A percentile compares a stretch with the other conserved stretches of the same genome.
Evolutionary conservation across 2,329 filamentous ascomycete genomes (phyloP).

Genomic region (Penicillium brasilianum): DNA sequence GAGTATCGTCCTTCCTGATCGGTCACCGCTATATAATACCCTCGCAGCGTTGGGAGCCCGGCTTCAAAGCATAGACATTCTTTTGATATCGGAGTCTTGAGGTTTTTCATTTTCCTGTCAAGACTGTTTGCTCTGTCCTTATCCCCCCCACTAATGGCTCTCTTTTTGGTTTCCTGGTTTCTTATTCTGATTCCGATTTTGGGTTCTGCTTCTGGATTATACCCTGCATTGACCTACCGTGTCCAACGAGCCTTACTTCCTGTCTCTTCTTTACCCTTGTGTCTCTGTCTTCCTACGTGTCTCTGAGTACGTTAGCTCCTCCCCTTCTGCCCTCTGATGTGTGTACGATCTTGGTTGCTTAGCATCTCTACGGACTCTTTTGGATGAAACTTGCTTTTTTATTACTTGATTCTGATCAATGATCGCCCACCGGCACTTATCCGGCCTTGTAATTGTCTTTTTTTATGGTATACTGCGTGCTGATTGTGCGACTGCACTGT

Average conservation of each 20-base stretch:
- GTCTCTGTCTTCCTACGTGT: slow-evolving; percentile 19
- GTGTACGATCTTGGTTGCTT: slow-evolving; percentile 33
- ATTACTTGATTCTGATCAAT: not conserved
- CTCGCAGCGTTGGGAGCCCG: slow-evolving; percentile 27
- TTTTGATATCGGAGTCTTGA: slow-evolving; percentile 24
- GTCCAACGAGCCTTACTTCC: slow-evolving; percentile 9
- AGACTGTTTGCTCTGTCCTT: slow-evolving; percentile 7
- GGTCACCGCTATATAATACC: slow-evolving; percentile 29
- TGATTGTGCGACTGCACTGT: slow-evolving; percentile 14
- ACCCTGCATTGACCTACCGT: slow-evolving; percentile 29
- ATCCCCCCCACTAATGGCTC: not conserved
- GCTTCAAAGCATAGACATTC: slow-evolving; percentile 28
- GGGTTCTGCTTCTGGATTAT: slow-evolving; percentile 25
- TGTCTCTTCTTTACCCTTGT: slow-evolving; percentile 10
- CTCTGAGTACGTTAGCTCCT: slow-evolving; percentile 27
- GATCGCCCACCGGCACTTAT: not conserved
- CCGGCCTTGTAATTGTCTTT: not conserved
- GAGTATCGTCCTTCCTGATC: slow-evolving; percentile 20
- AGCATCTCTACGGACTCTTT: slow-evolving; percentile 28
- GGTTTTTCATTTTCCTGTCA: slow-evolving; percentile 20
- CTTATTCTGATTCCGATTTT: slow-evolving; percentile 10
- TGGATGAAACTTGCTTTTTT: slow-evolving; percentile 20
- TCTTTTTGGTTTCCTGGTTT: not conserved
- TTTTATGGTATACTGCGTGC: not conserved
- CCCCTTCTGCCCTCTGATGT: slow-evolving; percentile 27